These are phyloP conservation scores for Phaeosphaeriaceae sp. DNA, from an alignment of 2,329 filamentous ascomycete genomes.

Conservation along the genomic window DNA sequence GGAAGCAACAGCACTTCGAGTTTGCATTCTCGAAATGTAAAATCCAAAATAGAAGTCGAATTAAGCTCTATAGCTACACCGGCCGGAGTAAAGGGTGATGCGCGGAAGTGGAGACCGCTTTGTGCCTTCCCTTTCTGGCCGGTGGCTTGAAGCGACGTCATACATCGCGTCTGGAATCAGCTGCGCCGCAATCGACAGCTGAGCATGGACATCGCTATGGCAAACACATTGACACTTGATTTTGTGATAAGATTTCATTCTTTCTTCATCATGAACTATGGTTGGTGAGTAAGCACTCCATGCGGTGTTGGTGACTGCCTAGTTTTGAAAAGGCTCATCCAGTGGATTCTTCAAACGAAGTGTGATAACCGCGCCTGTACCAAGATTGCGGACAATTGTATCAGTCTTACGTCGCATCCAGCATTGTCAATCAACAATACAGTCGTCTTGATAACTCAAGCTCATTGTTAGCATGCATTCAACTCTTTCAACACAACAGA, in stretches of 20 bases:
- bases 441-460: neutral
- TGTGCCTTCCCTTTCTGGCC: constrained; percentile 31
- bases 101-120: constrained; percentile 27
- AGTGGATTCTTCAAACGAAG: too few species aligned
- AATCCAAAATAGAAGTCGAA: constrained; percentile 15
- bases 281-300: neutral
- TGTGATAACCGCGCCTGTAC: too few species aligned
- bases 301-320: too few species aligned
- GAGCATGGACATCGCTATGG: neutral
- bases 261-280: neutral
- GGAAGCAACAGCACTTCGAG: neutral
- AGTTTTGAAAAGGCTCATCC: too few species aligned
- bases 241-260: too few species aligned
- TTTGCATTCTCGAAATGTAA: neutral
- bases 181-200: neutral
- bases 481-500: too few species aligned
- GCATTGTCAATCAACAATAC: too few species aligned
- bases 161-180: neutral
- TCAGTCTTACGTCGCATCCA: too few species aligned
- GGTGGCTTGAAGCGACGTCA: constrained; percentile 9
- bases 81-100: constrained; percentile 22
- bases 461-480: neutral
- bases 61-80: constrained; percentile 34
- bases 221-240: neutral
- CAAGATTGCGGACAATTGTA: too few species aligned